Percentiles rank a stretch among this genome's conserved stretches.
phyloP scores from a whole-genome alignment of 371 early-diverging fungal genomes.

The Actinomucor elegans region DNA sequence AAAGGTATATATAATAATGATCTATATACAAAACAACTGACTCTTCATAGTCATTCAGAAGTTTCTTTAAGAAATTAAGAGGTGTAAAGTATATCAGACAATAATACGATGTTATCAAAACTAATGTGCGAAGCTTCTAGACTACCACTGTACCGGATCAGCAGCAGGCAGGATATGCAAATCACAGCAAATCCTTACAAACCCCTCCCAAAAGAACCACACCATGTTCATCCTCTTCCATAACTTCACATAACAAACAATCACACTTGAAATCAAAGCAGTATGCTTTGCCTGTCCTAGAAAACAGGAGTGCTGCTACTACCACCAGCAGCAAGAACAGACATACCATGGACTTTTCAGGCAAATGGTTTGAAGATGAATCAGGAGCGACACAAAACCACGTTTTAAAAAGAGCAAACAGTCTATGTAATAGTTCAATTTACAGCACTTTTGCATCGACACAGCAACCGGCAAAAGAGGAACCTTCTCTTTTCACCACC shows the following conservation, averaged over 20 bases:
- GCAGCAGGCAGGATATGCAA: neutral
- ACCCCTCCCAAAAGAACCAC: neutral
- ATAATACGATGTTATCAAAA: neutral
- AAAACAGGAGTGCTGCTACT: no score
- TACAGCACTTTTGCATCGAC: conserved; percentile 5
- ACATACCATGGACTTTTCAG: conserved; percentile 8
- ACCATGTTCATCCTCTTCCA: neutral
- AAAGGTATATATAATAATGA: neutral
- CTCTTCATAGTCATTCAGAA: conserved; percentile 15
- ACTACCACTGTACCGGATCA: neutral
- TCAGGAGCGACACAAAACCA: neutral
- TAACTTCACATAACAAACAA: neutral
- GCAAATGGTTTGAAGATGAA: no score
- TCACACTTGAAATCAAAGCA: neutral
- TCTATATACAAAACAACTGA: neutral
- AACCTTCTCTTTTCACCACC: neutral
- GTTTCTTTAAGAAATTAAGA: conserved; percentile 15
- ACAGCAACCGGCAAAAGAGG: neutral
- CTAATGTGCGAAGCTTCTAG: neutral
- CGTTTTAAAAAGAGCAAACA: conserved; percentile 9
- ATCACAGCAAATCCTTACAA: conserved; percentile 7
- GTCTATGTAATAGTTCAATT: conserved; percentile 13
- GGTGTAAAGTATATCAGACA: conserved; percentile 6
- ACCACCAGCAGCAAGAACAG: conserved; percentile 1
- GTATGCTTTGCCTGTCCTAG: neutral